Base-by-base conservation (phyloP, 306 rosid genomes). In the Vigna unguiculata region DNA sequence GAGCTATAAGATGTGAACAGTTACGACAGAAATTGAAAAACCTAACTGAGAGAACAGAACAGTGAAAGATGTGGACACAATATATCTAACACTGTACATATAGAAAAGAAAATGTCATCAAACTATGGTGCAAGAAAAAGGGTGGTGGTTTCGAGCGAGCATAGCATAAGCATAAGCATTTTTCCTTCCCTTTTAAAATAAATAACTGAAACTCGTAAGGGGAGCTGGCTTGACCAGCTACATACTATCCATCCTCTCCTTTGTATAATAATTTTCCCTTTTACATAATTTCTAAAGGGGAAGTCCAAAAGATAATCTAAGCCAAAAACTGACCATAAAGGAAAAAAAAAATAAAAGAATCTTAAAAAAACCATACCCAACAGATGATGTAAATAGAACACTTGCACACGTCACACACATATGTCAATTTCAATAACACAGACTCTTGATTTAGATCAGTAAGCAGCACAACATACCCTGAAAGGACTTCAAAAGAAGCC, bases 251-350 rank as follows among this genome's bases (percentile, higher is more conserved):
- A 22, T 62, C 45, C 19, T 47, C 20, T 60, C 41, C 59, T 61
- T 16, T 21, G 19, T 7, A 9, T 62, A 22, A 67, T 7, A 41
- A 4, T 46, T 49, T 45, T 61, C 45, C 64, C 60, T 36, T 65
- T 54, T 54, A 32, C 69, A 75, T 66, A 53, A 21, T 74, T 53
- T 66, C 20, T 28, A 53, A 66, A 71, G 41, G 34, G 52, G 34
- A 47, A 71, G 66, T 47, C 38, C 34, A 9, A 43, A 59, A 34
- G 15, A 60, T 17, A 32, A 41, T 45, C 47, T 16, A 58, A 41
- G 15, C 49, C 43, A 71, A 21, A 45, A 0, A 58, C 10, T 15
- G 67, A 38, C 54, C 52, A 81, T 59, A 43, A 70, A 43, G 19
- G 17, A 36, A 81, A 65, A 34, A 62, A 41, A 7, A 6, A 61